Base-by-base conservation (phyloP, 2,329 filamentous ascomycete species). In the Sporothrix dimorphospora region DNA sequence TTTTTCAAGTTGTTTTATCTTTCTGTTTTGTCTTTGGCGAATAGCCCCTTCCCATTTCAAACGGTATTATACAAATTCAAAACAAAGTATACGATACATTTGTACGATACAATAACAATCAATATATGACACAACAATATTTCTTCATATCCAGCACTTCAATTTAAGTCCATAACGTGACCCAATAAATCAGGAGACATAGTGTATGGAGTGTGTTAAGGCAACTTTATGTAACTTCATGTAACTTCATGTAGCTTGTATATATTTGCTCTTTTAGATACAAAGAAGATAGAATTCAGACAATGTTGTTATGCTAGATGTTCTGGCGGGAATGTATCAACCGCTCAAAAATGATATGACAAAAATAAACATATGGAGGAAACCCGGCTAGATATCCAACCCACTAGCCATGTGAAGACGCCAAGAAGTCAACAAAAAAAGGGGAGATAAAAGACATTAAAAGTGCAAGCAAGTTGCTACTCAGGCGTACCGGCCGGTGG, bases 401-500 rank as follows among this genome's bases (percentile, higher is more conserved):
- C 45, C 16, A n/a, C 45, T 67, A 2, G 40, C 19, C 27, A 38
- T 14, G 45, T 21, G 8, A 34, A 40, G 12, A 51, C 45, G 19
- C 65, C 65, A 53, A n/a, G 42, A 40, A 30, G 27, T 24, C 14
- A 24, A 40, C 3, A 24, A 69, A 30, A 1, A 53, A 27, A 42
- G 12, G 11, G 51, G 3, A 11, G 11, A 57, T 7, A 51, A 3
- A 42, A 40, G n/a, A 69, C 12, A 53, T 53, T 11, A 53, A 1
- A 49, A 67, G 8, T n/a, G 2, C 3, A 8, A 9, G 4, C 19
- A 45, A 14, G 21, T 40, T 9, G 11, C 30, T 4, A 7, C 42
- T 61, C 67, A 77, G 5, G 76, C 74, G 40, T 76, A 76, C n/a
- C 76, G 72, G 9, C 49, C 47, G 9, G 61, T 61, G 1, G 74